Conservation (phyloP, 1,284 basidiomycete genomes). For the Puccinia polysora region DNA sequence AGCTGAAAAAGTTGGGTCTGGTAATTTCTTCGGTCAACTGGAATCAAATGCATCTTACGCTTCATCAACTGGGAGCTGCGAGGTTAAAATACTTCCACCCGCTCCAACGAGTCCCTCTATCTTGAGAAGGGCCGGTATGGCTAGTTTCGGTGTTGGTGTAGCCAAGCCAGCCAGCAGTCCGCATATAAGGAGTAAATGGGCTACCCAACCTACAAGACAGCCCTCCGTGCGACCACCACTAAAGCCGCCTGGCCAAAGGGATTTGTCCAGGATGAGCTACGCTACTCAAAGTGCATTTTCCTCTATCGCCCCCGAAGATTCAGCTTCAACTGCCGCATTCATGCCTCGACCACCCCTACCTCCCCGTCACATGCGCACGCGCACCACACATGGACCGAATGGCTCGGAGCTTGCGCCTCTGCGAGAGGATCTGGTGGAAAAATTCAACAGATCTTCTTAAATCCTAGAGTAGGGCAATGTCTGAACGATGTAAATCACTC, state of each 20-base stretch:
- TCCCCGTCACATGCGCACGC: conserved; percentile 15
- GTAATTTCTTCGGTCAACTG: conserved; percentile 22
- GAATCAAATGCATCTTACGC: conserved; percentile 16
- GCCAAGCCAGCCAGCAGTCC: not conserved
- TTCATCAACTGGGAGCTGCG: not conserved
- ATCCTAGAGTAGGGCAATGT: no score
- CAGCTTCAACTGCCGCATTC: conserved; percentile 40
- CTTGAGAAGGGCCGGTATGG: conserved; percentile 6
- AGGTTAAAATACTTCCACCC: not conserved
- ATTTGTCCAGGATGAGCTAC: conserved; percentile 19
- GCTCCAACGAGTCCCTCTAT: not conserved
- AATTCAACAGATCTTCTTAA: no score
- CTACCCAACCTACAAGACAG: no score
- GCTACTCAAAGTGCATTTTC: conserved; percentile 21
- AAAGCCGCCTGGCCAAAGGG: not conserved
- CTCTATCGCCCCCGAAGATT: conserved; percentile 34
- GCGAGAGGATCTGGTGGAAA: conserved; percentile 19
- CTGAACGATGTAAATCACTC: no score
- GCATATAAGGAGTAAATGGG: no score
- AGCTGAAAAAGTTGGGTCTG: conserved; percentile 1
- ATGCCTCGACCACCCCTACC: conserved; percentile 33
- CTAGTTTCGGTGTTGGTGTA: not conserved
- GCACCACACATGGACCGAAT: conserved; percentile 34
- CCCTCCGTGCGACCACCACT: not conserved
- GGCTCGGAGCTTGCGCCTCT: conserved; percentile 35